Evolutionary conservation across 768 basidiomycete species (phyloP).

Genomic region (Russula ochroleuca): DNA sequence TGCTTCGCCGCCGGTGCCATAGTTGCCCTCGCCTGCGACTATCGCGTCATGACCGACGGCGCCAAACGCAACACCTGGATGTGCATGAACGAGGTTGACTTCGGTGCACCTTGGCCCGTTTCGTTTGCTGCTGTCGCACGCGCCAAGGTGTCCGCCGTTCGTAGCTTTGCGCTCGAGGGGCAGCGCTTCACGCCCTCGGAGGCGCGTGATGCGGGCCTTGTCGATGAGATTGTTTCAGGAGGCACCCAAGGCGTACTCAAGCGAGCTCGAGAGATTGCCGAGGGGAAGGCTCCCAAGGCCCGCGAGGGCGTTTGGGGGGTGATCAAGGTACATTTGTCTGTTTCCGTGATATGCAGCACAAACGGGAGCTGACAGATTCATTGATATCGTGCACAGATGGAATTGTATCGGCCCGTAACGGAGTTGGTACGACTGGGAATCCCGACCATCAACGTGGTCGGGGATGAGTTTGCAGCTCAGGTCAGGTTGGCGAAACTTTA

Average conservation of each 20-base stretch:
- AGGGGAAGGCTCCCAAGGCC: conserved; percentile 48
- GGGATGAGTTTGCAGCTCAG: conserved; percentile 51
- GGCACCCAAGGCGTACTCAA: conserved; percentile 55
- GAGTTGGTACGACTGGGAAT: conserved; percentile 38
- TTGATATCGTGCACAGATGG: conserved; percentile 38
- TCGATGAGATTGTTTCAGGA: conserved; percentile 66
- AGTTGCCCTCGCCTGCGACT: conserved; percentile 78
- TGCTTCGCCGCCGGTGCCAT: conserved; percentile 83
- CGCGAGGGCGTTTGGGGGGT: conserved; percentile 64
- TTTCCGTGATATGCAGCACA: background rate
- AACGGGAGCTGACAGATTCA: conserved; percentile 4
- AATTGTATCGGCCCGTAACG: conserved; percentile 54
- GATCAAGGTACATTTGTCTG: conserved; percentile 50
- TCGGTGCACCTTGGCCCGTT: conserved; percentile 76
- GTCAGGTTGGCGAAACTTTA: conserved; percentile 37
- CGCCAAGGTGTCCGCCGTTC: conserved; percentile 61
- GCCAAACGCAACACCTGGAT: conserved; percentile 74
- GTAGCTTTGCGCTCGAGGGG: conserved; percentile 77
- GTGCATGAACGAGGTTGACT: conserved; percentile 90
- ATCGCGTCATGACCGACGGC: conserved; percentile 83
- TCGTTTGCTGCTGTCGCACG: conserved; percentile 61
- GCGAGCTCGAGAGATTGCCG: conserved; percentile 61
- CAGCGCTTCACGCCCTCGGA: conserved; percentile 73
- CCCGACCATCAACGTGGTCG: conserved; percentile 35
- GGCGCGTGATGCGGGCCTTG: conserved; percentile 56